Conservation (phyloP, 2,329 filamentous ascomycete genomes). For the Phialocephala subalpina region DNA sequence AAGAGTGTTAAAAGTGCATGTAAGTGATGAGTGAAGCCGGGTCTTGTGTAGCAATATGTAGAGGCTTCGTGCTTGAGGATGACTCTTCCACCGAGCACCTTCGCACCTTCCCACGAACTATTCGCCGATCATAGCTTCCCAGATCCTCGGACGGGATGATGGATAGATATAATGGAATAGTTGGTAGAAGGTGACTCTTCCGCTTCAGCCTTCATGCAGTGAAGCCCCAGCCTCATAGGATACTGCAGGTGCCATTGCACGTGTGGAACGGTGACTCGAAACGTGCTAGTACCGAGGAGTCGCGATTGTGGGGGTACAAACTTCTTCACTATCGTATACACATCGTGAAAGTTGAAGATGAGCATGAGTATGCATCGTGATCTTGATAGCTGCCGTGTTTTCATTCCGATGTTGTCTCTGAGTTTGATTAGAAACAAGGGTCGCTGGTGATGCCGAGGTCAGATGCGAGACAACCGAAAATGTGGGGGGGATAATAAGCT, state of each 20-base stretch:
- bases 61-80: background rate
- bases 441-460: constrained; percentile 21
- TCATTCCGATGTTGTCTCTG: background rate
- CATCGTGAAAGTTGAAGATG: background rate
- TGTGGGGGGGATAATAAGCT: constrained; percentile 24
- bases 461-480: constrained; percentile 14
- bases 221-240: background rate
- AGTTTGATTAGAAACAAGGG: constrained; percentile 4
- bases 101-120: background rate
- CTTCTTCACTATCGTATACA: background rate
- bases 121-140: background rate
- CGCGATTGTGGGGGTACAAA: background rate
- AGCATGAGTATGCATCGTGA: background rate
- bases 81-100: constrained; percentile 14
- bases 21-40: background rate
- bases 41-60: constrained; percentile 10
- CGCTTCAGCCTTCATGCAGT: constrained; percentile 1
- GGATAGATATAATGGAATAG: background rate
- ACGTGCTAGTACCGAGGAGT: background rate
- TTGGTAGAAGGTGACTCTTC: background rate
- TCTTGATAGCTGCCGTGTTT: background rate
- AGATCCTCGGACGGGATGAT: background rate
- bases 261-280: constrained; percentile 7
- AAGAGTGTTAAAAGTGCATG: background rate
- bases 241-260: constrained; percentile 3